These are phyloP conservation scores for Candida verbasci DNA, from an alignment of 805 yeast genomes.

Conservation along the genomic window DNA sequence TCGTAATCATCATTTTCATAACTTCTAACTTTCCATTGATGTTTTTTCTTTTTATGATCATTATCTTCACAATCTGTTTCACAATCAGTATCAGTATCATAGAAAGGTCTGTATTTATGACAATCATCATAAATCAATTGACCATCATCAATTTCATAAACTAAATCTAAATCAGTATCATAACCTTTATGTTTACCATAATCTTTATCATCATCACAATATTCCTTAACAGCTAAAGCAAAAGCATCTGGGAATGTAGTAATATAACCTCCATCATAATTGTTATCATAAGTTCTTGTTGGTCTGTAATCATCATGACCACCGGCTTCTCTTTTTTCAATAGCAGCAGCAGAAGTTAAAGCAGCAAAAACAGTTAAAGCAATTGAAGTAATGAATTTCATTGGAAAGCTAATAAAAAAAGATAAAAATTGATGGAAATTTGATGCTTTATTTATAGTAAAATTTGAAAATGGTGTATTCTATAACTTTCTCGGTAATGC, in stretches of 20 bases:
- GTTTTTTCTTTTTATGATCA: too few relatives aligned
- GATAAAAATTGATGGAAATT: too few relatives aligned
- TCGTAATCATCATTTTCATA: neutral
- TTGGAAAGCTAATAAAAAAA: neutral
- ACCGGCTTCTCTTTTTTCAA: conserved; percentile 5
- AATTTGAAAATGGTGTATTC: too few relatives aligned
- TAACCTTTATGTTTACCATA: too few relatives aligned
- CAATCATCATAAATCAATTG: conserved; percentile 3
- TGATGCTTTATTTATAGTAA: too few relatives aligned
- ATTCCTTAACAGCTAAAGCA: conserved; percentile 6
- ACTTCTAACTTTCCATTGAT: too few relatives aligned
- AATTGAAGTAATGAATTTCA: conserved; percentile 2
- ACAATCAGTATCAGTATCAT: neutral
- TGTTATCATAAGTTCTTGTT: neutral
- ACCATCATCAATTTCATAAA: conserved; percentile 2
- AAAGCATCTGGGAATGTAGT: conserved; percentile 1
- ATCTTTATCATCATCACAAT: too few relatives aligned
- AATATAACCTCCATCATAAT: neutral
- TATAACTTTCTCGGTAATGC: too few relatives aligned
- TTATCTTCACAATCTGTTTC: too few relatives aligned
- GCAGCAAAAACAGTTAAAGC: conserved; percentile 3
- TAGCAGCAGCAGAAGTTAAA: conserved; percentile 1
- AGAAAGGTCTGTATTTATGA: neutral
- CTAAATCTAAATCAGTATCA: neutral
- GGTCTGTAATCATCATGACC: conserved; percentile 1